Evolutionary conservation across 345 rosid species (phyloP), one percentile per base, ranked within the genome.

Genomic region (Sisymbrium altissimum): DNA sequence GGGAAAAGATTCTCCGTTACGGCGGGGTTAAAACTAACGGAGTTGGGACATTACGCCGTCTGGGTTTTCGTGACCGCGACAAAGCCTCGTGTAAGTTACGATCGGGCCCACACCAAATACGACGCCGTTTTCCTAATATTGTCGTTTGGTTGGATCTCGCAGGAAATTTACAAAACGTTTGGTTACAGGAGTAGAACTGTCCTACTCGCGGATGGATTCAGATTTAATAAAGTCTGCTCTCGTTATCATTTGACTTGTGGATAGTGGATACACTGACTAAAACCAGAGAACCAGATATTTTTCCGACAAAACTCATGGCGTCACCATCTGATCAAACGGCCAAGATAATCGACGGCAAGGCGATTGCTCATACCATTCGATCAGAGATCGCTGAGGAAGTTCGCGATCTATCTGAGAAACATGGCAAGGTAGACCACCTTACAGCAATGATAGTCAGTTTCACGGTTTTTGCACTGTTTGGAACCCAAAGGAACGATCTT

Each of bases 361-460:
- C 82, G 33, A 79, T 91, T 58, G 97, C 97, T 8, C 83, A 86
- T 64, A 86, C 96, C 30, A 86, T 89, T 70, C 81, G 92, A 80
- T 86, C 86, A 18, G 98, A 91, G 82, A 91, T 93, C 57, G 92
- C 92, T 27, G 86, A 83, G 6, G 94, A 91, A 82, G 89, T 91
- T 66, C 81, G 82, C 52, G 76, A 61, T 14, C 84, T 93, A 30
- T 84, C 83, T 7, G 74, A 86, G 61, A 88, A 91, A 78, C 80
- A 86, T 59, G 87, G 86, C 85, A 88, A 89, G 94, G 97, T 86
- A 71, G 18, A 27, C 39, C 41, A 18, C 19, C 29, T 27, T 38
- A 18, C n/a, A 19, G 32, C 21, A 4, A 12, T 15, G 58, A 4
- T 0, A 10, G 45, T 55, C 30, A 23, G 11, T 59, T 23, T 70